Evolutionary conservation across 129 eudicot genomes (phyloP), one percentile per base, ranked within the genome.

Genomic region (Deinandra increscens): DNA sequence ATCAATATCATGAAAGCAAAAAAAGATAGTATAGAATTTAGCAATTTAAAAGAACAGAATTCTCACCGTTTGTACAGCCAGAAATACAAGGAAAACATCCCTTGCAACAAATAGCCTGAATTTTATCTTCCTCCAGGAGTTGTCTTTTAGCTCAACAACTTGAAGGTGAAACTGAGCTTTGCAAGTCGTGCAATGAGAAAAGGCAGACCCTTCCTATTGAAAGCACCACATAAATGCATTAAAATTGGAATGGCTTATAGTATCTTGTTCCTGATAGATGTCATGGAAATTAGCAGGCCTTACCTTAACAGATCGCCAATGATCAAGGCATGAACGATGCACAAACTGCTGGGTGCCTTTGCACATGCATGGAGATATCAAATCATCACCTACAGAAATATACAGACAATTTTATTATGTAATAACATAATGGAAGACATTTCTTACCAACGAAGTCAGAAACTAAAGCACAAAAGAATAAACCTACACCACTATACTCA

Each of bases 301-400:
- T n/a, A 82, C 97, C 96, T 85, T 91, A 39, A 91, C 97, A 31
- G 97, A 88, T 61, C 97, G 88, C 97, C 97, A 91, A 56, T 91
- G 88, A 79, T 91, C 96, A 64, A 91, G 93, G 86, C 97, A 91
- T 55, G 83, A 60, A 22, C 97, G 93, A 59, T 91, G 97, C 66
- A 91, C 97, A 80, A 85, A 91, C 74, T 85, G 96, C 64, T 88
- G 96, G 29, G 97, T 87, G 77, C 97, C 97, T 78, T 88, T 91
- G 87, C 97, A 91, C 93, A 81, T 83, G 78, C 97, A 91, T 72
- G 97, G 97, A 33, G 97, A 85, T 85, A 91, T 91, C 78, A 91
- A 70, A 68, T 82, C 90, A 18, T 81, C 87, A 69, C 84, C 97
- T 88, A 31, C 39, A 12, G 36, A 71, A 42, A 14, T 44, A 33